Evolutionary conservation across 768 basidiomycete genomes (phyloP), one percentile per base, ranked within the genome.

Genomic region (Amanita inopinata): DNA sequence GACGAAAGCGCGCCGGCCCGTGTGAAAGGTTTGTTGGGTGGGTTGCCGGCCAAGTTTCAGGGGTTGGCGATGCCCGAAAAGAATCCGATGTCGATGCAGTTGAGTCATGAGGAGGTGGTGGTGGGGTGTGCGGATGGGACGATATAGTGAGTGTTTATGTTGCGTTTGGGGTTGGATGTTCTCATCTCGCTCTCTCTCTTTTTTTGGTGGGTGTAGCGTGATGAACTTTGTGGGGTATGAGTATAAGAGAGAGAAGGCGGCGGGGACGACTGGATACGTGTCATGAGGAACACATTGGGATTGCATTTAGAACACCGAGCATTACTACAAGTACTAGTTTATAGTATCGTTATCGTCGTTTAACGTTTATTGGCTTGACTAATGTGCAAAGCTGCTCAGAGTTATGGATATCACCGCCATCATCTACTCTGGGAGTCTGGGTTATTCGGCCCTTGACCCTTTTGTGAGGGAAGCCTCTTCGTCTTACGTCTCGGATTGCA

Each of bases 11-110:
- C 61, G n/a, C 58, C 59, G 2, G 59, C 55, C 4, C 62, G 60
- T 3, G 62, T 75, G 9, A 76, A 73, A 51, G 86, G 84, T 4
- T 53, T 88, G 0, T 59, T 74, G 31, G 80, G 86, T 0, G 50
- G 63, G 12, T 56, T 86, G 9, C 87, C 86, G 1, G 53, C 54
- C 24, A 86, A 83, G 56, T 91, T 89, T 52, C 56, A 67, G 14
- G 88, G 88, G 2, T 69, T 94, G 32, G 83, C 87, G 22, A 84
- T 77, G 17, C 88, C 91, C 1, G 90, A 85, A 61, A 88, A 91
- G 73, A 91, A 93, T 52, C 91, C 90, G 5, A 91, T 91, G 90
- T 85, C 84, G 48, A 85, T 94, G 80, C 87, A 88, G 49, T 59
- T 93, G 52, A 89, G 83, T 51, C 84, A 90, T 51, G 89, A 92